Percentiles rank a stretch among this genome's conserved stretches.
phyloP scores from a whole-genome alignment of 2,329 filamentous ascomycete species.

The Exophiala sideris region DNA sequence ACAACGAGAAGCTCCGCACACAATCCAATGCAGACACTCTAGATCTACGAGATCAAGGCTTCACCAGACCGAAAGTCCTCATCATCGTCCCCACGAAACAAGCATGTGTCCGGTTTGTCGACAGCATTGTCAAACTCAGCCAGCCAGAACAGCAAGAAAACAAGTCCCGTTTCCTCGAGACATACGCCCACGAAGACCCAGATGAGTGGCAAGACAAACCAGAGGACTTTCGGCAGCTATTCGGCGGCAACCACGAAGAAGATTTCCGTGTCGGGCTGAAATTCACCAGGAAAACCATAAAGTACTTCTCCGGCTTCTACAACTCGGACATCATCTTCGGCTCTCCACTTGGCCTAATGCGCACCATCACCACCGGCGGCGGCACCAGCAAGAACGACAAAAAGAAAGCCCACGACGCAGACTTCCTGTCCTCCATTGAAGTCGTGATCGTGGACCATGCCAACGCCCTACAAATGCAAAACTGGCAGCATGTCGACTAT shows the following conservation, averaged over 20 bases:
- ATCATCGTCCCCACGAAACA: constrained; percentile 87
- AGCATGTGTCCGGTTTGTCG: constrained; percentile 73
- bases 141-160: constrained; percentile 91
- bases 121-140: constrained; percentile 71
- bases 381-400: constrained; percentile 34
- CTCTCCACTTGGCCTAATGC: constrained; percentile 82
- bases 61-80: constrained; percentile 88
- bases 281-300: constrained; percentile 92
- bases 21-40: constrained; percentile 60
- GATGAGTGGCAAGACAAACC: constrained; percentile 69
- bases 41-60: constrained; percentile 87
- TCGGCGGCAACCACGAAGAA: constrained; percentile 93
- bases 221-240: constrained; percentile 82
- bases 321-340: constrained; percentile 92
- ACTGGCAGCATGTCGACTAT: constrained; percentile 93
- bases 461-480: constrained; percentile 93
- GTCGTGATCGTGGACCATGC: constrained; percentile 86
- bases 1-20: constrained; percentile 74
- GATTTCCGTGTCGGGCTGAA: constrained; percentile 96
- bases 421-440: constrained; percentile 89
- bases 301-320: constrained; percentile 93
- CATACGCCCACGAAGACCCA: constrained; percentile 67
- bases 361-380: constrained; percentile 72
- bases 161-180: constrained; percentile 84
- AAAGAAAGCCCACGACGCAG: constrained; percentile 68